phyloP scores from a whole-genome alignment of 2,329 filamentous ascomycete genomes.

The Acrocalymma vagum region DNA sequence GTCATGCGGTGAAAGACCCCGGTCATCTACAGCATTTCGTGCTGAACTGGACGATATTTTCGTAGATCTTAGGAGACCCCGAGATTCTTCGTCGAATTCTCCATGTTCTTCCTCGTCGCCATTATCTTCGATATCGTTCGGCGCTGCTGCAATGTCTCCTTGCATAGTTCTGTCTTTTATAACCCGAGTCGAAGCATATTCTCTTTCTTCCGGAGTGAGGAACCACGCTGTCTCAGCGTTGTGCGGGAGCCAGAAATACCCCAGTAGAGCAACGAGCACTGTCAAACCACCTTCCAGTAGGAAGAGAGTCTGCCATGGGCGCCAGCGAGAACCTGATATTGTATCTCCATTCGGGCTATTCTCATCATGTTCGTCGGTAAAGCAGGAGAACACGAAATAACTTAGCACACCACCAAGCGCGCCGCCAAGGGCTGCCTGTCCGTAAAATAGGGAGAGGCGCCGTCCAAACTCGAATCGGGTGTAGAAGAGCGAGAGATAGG shows the following conservation, averaged over 20 bases:
- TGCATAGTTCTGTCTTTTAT: slow-evolving; percentile 46
- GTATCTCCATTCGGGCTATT: slow-evolving; percentile 14
- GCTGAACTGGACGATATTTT: slow-evolving; percentile 16
- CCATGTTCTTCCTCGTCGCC: slow-evolving; percentile 18
- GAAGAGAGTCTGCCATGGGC: slow-evolving; percentile 61
- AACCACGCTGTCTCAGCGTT: slow-evolving; percentile 62
- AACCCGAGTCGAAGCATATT: slow-evolving; percentile 58
- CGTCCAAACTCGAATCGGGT: slow-evolving; percentile 65
- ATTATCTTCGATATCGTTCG: slow-evolving; percentile 20
- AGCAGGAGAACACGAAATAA: slow-evolving; percentile 58
- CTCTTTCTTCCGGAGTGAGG: slow-evolving; percentile 54
- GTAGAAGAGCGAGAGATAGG: slow-evolving; percentile 68
- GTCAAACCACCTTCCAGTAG: slow-evolving; percentile 59
- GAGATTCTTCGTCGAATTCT: slow-evolving; percentile 41
- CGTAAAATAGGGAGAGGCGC: slow-evolving; percentile 64
- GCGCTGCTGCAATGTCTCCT: slow-evolving; percentile 10
- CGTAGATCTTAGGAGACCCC: slow-evolving; percentile 32
- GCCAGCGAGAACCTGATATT: slow-evolving; percentile 41
- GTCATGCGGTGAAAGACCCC: slow-evolving; percentile 54
- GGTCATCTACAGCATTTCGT: slow-evolving; percentile 50
- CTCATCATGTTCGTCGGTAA: slow-evolving; percentile 31
- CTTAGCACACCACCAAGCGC: slow-evolving; percentile 65
- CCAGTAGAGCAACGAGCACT: slow-evolving; percentile 55
- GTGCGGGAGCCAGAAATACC: slow-evolving; percentile 61
- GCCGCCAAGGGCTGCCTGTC: slow-evolving; percentile 64